Conservation (phyloP, 2,329 filamentous ascomycete genomes). For the Xylaria sp. region DNA sequence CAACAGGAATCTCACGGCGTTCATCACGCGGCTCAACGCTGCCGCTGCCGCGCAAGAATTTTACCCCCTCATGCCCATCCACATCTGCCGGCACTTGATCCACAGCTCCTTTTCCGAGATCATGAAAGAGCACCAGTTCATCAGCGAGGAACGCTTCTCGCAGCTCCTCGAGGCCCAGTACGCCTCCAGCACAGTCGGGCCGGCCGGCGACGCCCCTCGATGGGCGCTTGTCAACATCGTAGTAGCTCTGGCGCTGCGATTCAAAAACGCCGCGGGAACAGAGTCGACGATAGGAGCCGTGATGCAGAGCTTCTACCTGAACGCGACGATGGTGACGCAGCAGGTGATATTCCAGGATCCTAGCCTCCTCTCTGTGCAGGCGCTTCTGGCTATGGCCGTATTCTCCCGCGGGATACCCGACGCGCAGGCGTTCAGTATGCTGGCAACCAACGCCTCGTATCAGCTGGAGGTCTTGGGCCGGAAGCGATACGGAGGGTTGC, state of each 20-base stretch:
- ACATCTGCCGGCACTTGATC: conserved; percentile 18
- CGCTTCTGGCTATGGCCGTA: conserved; percentile 30
- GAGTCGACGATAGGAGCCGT: conserved; percentile 20
- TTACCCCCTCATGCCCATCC: conserved; percentile 17
- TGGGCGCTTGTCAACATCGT: conserved; percentile 31
- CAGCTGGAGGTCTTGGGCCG: conserved; percentile 37
- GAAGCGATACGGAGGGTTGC: neutral
- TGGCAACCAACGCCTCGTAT: conserved; percentile 26
- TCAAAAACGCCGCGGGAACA: conserved; percentile 26
- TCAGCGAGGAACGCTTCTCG: conserved; percentile 15
- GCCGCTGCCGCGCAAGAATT: conserved; percentile 8
- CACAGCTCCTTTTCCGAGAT: conserved; percentile 17
- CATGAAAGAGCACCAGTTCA: conserved; percentile 19
- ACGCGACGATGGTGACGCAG: conserved; percentile 26
- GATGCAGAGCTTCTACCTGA: conserved; percentile 23
- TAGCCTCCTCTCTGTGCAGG: conserved; percentile 26
- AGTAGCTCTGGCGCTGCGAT: conserved; percentile 23
- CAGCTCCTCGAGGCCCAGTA: conserved; percentile 26
- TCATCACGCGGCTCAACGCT: conserved; percentile 3
- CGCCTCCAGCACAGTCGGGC: conserved; percentile 2
- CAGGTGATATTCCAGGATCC: conserved; percentile 23
- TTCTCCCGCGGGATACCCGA: conserved; percentile 25
- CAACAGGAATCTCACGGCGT: neutral
- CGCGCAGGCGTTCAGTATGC: conserved; percentile 22
- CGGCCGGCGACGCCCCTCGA: conserved; percentile 18